Evolutionary conservation across 1,139 yeast genomes (phyloP), one percentile per base, ranked within the genome.

Genomic region (Yamadazyma trypodendri): DNA sequence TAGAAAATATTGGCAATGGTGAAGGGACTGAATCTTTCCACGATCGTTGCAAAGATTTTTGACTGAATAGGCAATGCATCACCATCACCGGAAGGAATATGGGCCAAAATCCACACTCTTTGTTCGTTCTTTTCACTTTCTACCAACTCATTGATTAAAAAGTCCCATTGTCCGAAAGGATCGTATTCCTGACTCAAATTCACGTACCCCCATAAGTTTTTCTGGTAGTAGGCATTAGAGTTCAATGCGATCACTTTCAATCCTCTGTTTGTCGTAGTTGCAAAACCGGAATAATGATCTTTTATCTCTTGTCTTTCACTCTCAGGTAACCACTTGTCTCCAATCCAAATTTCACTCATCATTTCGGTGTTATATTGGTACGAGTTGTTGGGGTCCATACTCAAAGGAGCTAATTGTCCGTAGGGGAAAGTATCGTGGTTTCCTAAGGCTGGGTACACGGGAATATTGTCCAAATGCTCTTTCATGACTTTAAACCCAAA

Each of bases 351-450:
- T 35, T 77, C 74, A 31, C 79, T 72, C 75, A 82, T 71, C 41
- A 79, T 61, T 16, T 80, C 81, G 11, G 70, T 66, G 50, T 82
- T 81, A 77, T 81, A 81, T 32, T 72, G 65, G 52, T 77, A 79
- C 40, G 75, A 58, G 45, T 72, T 71, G 36, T 67, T 64, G 40
- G 69, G 61, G 35, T 58, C 58, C 37, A 51, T 58, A 17, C 53
- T 39, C 22, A 50, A 40, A 32, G 82, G 85, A 1, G 88, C 82
- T 38, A 80, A 56, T 56, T 81, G 87, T n/a, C 82, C 84, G 51
- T 79, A 81, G n/a, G 89, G 89, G 66, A 75, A 82, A 12, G 83
- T 75, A 51, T 83, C 89, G 55, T 83, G 89, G 56, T 82, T 82
- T 15, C 89, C 89, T 48, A 83, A 61, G 21, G 77, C 78, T 11